A percentile compares a stretch with the other conserved stretches of the same genome.
Evolutionary conservation across 73 alveolate species (phyloP).

Genomic region (Paramecium pentaurelia): DNA sequence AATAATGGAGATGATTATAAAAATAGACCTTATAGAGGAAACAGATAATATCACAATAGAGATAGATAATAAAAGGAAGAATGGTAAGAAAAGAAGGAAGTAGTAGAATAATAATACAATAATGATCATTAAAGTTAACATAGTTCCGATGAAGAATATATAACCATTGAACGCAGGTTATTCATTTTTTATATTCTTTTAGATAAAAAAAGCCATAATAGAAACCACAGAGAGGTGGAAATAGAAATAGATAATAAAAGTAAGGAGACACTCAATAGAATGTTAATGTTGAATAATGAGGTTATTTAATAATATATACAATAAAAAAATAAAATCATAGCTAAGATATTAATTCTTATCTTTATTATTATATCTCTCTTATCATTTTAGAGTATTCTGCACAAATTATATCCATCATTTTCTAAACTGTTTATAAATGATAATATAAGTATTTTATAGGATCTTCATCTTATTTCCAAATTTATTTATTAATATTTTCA

Average conservation of each 20-base stretch:
- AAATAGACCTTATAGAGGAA: conserved; percentile 17
- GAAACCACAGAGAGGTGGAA: neutral
- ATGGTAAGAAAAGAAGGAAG: neutral
- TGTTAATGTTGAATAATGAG: neutral
- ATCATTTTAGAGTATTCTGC: neutral
- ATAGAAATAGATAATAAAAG: neutral
- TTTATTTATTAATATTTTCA: neutral
- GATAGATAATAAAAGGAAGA: neutral
- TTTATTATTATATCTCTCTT: neutral
- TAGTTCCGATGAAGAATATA: neutral
- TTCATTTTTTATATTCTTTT: neutral
- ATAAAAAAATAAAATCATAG: neutral
- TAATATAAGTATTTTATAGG: neutral
- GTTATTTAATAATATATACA: neutral
- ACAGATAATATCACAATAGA: neutral
- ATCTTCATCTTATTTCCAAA: neutral
- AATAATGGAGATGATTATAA: neutral
- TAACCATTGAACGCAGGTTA: neutral
- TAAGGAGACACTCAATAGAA: neutral
- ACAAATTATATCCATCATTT: neutral
- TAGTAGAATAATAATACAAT: neutral
- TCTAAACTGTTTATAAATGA: neutral
- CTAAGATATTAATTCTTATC: neutral
- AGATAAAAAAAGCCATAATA: neutral
- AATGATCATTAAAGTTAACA: neutral